Evolutionary conservation across 192 early-diverging fungal genomes (phyloP), one percentile per base, ranked within the genome.

Genomic region (Rhizoclosmatium sp.): DNA sequence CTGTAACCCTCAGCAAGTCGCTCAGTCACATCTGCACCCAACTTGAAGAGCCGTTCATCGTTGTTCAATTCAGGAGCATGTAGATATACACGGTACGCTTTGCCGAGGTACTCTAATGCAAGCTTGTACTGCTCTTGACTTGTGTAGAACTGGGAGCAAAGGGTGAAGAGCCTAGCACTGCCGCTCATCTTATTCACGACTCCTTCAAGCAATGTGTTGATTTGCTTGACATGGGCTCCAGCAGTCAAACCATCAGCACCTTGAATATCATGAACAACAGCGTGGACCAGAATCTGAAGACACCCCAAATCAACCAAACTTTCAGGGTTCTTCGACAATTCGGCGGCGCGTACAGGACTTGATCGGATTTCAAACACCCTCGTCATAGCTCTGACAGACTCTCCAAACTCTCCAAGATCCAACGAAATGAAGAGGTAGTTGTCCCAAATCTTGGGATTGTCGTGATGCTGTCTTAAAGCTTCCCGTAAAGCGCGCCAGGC

Each of bases 371-470:
- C 93, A 2, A 98, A 87, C 4, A 99, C 76, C 60, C 92, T 89
- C 39, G 89, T 86, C 92, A 97, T 91, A 3, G 97, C 92, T 23
- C 90, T 91, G 47, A 99, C 94, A 5, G 95, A 92, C 81, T 95
- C 92, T 49, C 89, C 76, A 72, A 96, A 92, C 78, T 95, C 89
- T 23, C 91, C 92, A 40, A 98, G 69, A 76, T 95, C 93, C 59
- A 94, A 65, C 19, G 93, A 88, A 4, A 90, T 87, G 71, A 90
- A 93, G 89, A 98, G 80, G 65, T 94, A 93, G 84, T 99, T 99
- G 51, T 94, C 89, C 97, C 97, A 98, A 71, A 99, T 94, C 78
- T 93, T 93, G 90, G 93, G 94, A 72, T 88, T 93, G 40, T 97
- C 95, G 76, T 85, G 90, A 69, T 93, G 92, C 67, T 87, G 83